Percentiles rank a stretch among this genome's conserved stretches.
phyloP scores from a whole-genome alignment of 75 land plant species.

The Ceratopteris richardii region DNA sequence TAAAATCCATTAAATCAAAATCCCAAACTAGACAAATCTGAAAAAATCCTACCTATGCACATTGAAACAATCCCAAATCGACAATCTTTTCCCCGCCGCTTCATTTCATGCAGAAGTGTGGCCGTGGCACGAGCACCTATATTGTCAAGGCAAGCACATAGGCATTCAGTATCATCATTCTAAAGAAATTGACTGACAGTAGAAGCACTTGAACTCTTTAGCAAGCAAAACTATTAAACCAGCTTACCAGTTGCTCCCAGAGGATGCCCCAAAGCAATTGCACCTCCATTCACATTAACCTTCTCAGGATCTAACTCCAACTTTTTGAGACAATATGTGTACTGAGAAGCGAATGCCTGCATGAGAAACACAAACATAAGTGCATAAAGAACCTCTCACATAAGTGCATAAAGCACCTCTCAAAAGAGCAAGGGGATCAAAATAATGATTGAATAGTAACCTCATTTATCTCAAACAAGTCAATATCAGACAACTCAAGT shows the following conservation, averaged over 20 bases:
- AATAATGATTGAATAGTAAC: constrained; percentile 19
- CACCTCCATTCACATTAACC: constrained; percentile 96
- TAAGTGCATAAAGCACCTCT: too few relatives aligned
- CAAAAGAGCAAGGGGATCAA: too few relatives aligned
- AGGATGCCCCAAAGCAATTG: constrained; percentile 93
- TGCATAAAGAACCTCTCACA: too few relatives aligned
- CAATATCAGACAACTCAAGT: constrained; percentile 70
- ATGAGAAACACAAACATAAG: too few relatives aligned
- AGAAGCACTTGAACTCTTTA: too few relatives aligned
- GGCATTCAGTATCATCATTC: too few relatives aligned
- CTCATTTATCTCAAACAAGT: constrained; percentile 95
- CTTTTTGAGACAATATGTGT: constrained; percentile 68
- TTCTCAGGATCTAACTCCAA: constrained; percentile 70
- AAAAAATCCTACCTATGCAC: constrained; percentile 31
- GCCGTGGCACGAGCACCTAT: constrained; percentile 38
- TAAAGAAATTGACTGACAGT: too few relatives aligned
- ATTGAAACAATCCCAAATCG: constrained; percentile 37
- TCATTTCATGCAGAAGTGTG: constrained; percentile 38
- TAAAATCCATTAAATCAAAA: too few relatives aligned
- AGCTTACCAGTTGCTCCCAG: constrained; percentile 84
- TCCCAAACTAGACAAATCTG: too few relatives aligned
- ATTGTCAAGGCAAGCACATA: not conserved
- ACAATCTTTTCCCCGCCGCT: constrained; percentile 37
- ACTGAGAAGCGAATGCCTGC: constrained; percentile 97
- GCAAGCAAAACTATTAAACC: too few relatives aligned